Percentiles rank a stretch among this genome's conserved stretches.
Evolutionary conservation across 108 stramenopile species (phyloP).

Genomic region (Cafeteria roenbergensis): DNA sequence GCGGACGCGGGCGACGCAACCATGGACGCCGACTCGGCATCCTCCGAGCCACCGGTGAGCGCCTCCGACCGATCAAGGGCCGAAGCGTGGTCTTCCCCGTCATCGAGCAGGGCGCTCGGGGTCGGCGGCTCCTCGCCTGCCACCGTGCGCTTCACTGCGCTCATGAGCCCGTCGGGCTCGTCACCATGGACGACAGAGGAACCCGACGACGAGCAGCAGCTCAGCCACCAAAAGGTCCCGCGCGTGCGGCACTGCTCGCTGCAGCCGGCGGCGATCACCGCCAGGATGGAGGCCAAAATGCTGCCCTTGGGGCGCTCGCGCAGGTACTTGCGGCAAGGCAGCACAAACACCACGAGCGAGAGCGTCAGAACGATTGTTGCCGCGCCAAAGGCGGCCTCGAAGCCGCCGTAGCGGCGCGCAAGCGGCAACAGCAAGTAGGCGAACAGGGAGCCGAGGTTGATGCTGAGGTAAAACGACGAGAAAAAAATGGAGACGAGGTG

Average conservation of each 20-base stretch:
- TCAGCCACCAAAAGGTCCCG: background rate
- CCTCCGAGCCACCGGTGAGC: too few relatives aligned
- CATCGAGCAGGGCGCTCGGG: too few relatives aligned
- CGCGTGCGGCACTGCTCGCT: background rate
- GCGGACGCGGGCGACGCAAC: too few relatives aligned
- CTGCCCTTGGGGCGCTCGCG: constrained; percentile 1
- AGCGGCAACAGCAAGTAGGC: constrained; percentile 41
- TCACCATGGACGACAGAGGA: too few relatives aligned
- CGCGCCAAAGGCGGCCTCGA: constrained; percentile 42
- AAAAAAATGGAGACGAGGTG: constrained; percentile 46
- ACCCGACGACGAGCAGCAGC: background rate
- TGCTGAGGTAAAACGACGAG: constrained; percentile 49
- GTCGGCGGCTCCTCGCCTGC: too few relatives aligned
- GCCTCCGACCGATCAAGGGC: too few relatives aligned
- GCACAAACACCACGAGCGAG: constrained; percentile 37
- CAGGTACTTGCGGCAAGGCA: constrained; percentile 11
- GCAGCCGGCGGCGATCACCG: background rate
- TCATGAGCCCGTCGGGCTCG: too few relatives aligned
- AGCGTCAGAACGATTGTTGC: constrained; percentile 38
- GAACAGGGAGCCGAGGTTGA: constrained; percentile 49
- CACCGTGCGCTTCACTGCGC: too few relatives aligned
- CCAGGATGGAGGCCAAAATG: background rate
- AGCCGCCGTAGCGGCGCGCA: constrained; percentile 33
- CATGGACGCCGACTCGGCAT: too few relatives aligned
- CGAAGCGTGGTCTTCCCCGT: too few relatives aligned